Conservation (phyloP, 495 filamentous ascomycete species). For the Saxophila tyrrhenica region DNA sequence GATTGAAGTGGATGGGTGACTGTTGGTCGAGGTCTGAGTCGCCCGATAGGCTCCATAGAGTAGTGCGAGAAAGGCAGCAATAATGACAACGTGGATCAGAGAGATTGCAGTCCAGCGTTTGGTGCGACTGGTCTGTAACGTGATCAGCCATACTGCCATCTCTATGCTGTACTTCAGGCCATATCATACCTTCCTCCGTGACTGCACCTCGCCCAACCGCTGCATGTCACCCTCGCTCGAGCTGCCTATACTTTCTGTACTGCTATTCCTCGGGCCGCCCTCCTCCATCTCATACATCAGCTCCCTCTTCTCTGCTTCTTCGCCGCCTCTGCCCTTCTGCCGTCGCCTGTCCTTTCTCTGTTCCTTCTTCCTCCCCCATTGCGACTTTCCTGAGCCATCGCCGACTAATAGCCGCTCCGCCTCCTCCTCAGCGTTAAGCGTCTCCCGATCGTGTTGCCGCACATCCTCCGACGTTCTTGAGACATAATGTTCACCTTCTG, state of each 20-base stretch:
- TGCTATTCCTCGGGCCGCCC: conserved; percentile 47
- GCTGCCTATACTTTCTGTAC: conserved; percentile 13
- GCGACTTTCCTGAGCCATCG: conserved; percentile 23
- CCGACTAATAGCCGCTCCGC: conserved; percentile 60
- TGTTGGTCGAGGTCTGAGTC: neutral
- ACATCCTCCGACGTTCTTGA: conserved; percentile 56
- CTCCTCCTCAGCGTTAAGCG: conserved; percentile 82
- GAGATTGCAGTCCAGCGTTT: neutral
- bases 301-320: conserved; percentile 52
- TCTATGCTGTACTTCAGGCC: neutral
- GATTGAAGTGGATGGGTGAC: neutral
- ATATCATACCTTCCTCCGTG: neutral
- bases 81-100: conserved; percentile 12
- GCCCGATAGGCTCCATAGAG: conserved; percentile 18
- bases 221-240: conserved; percentile 36
- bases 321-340: conserved; percentile 33
- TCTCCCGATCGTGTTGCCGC: conserved; percentile 57
- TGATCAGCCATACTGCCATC: neutral
- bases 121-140: neutral
- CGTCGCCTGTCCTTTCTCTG: neutral
- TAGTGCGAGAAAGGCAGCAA: conserved; percentile 11
- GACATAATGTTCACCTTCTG: neutral
- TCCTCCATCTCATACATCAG: conserved; percentile 87
- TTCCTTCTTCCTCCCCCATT: conserved; percentile 29
- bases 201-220: conserved; percentile 9